Percentiles rank a stretch among this genome's conserved stretches.
phyloP scores from a whole-genome alignment of 2,329 filamentous ascomycete species.

The Calycina herbarum region DNA sequence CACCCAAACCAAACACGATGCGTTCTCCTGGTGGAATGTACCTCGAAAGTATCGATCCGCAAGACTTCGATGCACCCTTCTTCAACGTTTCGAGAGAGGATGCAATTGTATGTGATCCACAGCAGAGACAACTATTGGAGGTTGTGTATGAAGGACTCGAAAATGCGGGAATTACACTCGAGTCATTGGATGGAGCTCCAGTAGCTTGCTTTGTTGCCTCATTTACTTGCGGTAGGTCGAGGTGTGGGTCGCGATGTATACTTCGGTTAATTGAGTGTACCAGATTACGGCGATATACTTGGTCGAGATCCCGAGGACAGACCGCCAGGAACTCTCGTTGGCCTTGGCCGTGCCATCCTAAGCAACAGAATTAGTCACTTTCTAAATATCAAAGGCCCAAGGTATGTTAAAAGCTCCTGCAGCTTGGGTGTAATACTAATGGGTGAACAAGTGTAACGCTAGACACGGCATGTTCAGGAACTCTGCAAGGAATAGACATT shows the following conservation, averaged over 20 bases:
- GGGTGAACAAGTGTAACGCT: slow-evolving; percentile 51
- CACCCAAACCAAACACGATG: slow-evolving; percentile 69
- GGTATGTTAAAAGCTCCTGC: slow-evolving; percentile 13
- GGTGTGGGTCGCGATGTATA: slow-evolving; percentile 18
- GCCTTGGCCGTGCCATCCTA: slow-evolving; percentile 40
- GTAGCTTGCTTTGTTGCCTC: slow-evolving; percentile 23
- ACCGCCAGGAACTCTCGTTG: slow-evolving; percentile 12
- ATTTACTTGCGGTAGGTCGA: slow-evolving; percentile 36
- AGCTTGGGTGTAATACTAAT: not conserved
- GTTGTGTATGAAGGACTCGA: slow-evolving; percentile 65
- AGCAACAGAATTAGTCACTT: slow-evolving; percentile 54
- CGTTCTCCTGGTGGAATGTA: slow-evolving; percentile 70
- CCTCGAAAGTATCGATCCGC: slow-evolving; percentile 39
- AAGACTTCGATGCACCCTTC: slow-evolving; percentile 43
- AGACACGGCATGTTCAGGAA: slow-evolving; percentile 59
- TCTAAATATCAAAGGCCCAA: slow-evolving; percentile 54
- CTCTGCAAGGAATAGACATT: slow-evolving; percentile 54
- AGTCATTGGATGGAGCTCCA: slow-evolving; percentile 14
- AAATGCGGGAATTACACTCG: slow-evolving; percentile 23
- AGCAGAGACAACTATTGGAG: slow-evolving; percentile 47
- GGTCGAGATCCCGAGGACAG: slow-evolving; percentile 24
- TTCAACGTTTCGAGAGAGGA: slow-evolving; percentile 41
- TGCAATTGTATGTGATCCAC: slow-evolving; percentile 42
- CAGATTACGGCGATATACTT: slow-evolving; percentile 25
- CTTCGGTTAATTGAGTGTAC: slow-evolving; percentile 60